Base-by-base conservation (phyloP, 345 rosid species). In the Lenwebbia sp. region DNA sequence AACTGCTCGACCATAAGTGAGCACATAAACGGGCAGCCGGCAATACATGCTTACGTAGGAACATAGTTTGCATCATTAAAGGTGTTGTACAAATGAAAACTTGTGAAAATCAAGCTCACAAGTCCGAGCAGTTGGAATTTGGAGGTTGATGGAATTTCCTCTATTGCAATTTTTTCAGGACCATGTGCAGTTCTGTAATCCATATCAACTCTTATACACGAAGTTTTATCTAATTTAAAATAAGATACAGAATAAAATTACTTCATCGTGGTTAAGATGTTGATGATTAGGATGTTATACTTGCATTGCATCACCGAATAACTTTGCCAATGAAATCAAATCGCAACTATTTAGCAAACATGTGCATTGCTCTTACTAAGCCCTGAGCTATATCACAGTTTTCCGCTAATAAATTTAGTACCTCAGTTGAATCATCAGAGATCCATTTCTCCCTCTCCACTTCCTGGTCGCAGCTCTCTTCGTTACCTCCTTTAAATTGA, bases 401-500 rank as follows among this genome's bases (percentile, higher is more conserved):
- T 51, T 70, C n/a, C 15, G 52, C 25, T 14, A 26, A 47, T 26
- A 54, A 55, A 51, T n/a, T 28, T 15, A 25, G 58, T 85, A 86
- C 88, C 88, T 86, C 85, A 65, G 82, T 85, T 75, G 87, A 78
- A 51, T 76, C 88, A 84, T 90, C 90, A 50, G 90, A 84, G 82
- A 82, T 88, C 86, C 89, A 87, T 26, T 78, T 75, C 7, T 58
- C 86, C 52, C 85, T 88, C 58, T 87, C 93, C 49, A 86, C 88
- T 84, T 90, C 90, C 82, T 88, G 90, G 28, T 85, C 89, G 83
- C 82, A 86, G 85, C 87, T 88, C 83, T 86, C 93, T 88, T 89
- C 93, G 62, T 70, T 33, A 70, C 85, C 93, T 88, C 89, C 93
- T 87, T 88, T 91, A 90, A 84, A 89, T 82, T 92, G 93, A 84